Evolutionary conservation across 352 stramenopile genomes (phyloP), one percentile per base, ranked within the genome.

Genomic region (Phytopythium cucurbitacearum): DNA sequence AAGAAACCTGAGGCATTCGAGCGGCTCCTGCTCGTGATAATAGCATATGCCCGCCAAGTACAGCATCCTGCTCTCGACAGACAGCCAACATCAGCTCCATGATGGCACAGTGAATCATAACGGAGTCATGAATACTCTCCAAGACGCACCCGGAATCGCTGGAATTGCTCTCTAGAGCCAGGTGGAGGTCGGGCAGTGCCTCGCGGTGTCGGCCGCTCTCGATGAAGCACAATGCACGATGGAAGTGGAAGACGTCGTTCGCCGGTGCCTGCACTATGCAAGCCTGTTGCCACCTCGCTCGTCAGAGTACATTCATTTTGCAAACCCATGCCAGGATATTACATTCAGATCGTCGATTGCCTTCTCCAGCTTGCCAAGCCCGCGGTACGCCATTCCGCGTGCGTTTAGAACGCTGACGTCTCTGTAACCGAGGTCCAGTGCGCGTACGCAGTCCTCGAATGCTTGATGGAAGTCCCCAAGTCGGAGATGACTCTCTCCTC

Each of bases 1-100:
- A 56, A 94, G 60, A 64, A 71, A 85, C 12, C 40, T 54, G 8
- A 89, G 51, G 33, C 74, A 83, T 51, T 89, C 69, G 28, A 32
- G 41, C 13, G 65, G 62, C 35, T 85, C 60, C 33, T 60, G 46
- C 35, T 84, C 67, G 45, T 89, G 66, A 48, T 72, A 89, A 44
- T 85, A 79, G 48, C 75, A 88, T 12, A 91, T 15, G 0, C 82
- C 82, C 5, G 85, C 67, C 49, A 65, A 81, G 52, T 89, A 93
- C 32, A 89, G 50, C 48, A 88, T 48, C 42, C 76, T 87, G 47
- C 0, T 36, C 46, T n/a, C 34, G 16, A n/a, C 16, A 15, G 11
- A n/a, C 48, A 60, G 7, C n/a, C 34, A 34, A 51, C 8, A 21
- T 59, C 11, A 64, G 46, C 46, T 37, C n/a, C 12, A 60, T 3